phyloP scores from a whole-genome alignment of 495 filamentous ascomycete species.

The Penicillium simplicissimum region DNA sequence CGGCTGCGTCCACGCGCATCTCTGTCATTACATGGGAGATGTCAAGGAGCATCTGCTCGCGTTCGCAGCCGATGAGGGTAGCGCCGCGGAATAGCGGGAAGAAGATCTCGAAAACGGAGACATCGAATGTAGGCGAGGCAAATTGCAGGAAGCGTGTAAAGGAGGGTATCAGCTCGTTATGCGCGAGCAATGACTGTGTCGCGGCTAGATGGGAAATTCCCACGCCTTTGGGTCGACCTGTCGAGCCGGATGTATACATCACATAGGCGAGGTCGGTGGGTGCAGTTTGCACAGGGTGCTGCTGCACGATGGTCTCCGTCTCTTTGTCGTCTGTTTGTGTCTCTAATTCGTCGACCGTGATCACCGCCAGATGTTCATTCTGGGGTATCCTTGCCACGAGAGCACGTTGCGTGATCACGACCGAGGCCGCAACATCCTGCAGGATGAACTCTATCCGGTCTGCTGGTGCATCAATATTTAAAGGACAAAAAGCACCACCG shows the following conservation, averaged over 20 bases:
- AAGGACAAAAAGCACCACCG: constrained; percentile 77
- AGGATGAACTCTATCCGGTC: constrained; percentile 75
- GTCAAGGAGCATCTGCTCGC: constrained; percentile 66
- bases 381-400: constrained; percentile 23
- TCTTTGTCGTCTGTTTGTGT: constrained; percentile 6
- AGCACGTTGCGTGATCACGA: constrained; percentile 52
- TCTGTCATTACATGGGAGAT: constrained; percentile 61
- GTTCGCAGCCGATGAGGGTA: constrained; percentile 68
- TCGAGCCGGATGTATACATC: constrained; percentile 90
- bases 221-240: constrained; percentile 87
- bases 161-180: constrained; percentile 68
- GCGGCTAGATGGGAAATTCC: constrained; percentile 72
- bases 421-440: constrained; percentile 59
- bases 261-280: constrained; percentile 70
- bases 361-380: constrained; percentile 16
- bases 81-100: constrained; percentile 71
- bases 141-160: constrained; percentile 84
- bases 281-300: not conserved
- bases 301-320: constrained; percentile 10
- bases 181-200: constrained; percentile 74
- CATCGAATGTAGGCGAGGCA: constrained; percentile 83
- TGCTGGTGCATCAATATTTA: constrained; percentile 67
- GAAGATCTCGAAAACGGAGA: constrained; percentile 87
- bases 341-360: constrained; percentile 35
- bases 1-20: constrained; percentile 74